Evolutionary conservation across 768 basidiomycete species (phyloP), one percentile per base, ranked within the genome.

Genomic region (Rhodotorula diobovata): DNA sequence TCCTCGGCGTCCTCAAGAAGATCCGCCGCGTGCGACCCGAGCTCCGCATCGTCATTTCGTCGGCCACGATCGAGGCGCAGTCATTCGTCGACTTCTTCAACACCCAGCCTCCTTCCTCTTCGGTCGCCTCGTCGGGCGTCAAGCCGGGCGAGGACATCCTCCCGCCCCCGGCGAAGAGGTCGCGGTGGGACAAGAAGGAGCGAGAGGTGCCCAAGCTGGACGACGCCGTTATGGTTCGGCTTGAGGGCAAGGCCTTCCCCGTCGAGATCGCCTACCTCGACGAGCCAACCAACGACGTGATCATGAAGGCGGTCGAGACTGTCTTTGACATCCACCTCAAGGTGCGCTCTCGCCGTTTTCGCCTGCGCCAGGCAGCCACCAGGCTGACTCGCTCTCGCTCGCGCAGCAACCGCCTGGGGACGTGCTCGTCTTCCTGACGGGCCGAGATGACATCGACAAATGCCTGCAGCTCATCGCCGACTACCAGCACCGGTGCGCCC

Each of bases 211-310:
- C 39, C 30, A 62, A 51, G 28, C 41, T 4, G 37, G 85, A 87
- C 68, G 91, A 91, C 67, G 90, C 90, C 0, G 87, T 85, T 4
- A 89, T 98, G 68, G 85, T 97, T 75, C 91, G 90, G 78, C 82
- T 98, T 45, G 94, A 98, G 80, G 96, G 96, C 14, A 86, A 93
- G 32, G 89, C 91, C 86, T 96, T 89, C 80, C 95, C 96, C 5
- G 94, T 99, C 7, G 91, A 99, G 76, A 85, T 95, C 25, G 91
- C 90, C 30, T 96, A 96, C 81, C 83, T 94, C 6, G 83, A 87
- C 70, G 86, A 91, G 67, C 87, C 95, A 14, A 83, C 85, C 10
- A 80, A 86, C 5, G 90, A 98, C 78, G 95, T 97, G 76, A 86
- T 92, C 25, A 84, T 84, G 70, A 87, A 85, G 76, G 92, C 93